Percentiles rank a stretch among this genome's conserved stretches.
Evolutionary conservation across 2,329 filamentous ascomycete species (phyloP).

Genomic region (Fusarium duplospermum): DNA sequence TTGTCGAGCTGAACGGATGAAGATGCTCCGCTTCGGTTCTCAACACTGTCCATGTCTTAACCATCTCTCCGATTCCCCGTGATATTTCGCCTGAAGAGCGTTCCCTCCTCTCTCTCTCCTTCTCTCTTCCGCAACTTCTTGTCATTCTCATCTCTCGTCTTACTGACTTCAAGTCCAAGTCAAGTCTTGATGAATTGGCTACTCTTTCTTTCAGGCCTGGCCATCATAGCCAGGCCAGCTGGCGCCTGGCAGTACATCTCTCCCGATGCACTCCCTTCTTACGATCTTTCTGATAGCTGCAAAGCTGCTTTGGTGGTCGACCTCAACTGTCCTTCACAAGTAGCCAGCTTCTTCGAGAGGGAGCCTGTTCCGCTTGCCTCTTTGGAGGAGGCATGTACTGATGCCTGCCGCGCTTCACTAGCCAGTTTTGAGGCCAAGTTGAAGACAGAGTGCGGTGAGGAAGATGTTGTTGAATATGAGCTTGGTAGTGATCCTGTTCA

Average conservation of each 20-base stretch:
- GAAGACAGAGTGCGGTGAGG: not conserved
- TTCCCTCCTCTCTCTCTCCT: not conserved
- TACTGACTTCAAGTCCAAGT: not conserved
- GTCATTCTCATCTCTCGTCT: not conserved
- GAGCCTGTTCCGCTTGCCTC: conserved; percentile 2
- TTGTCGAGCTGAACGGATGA: not conserved
- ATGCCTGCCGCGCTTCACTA: not conserved
- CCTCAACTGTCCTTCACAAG: not conserved
- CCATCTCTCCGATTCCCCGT: not conserved
- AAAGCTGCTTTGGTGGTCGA: conserved; percentile 1
- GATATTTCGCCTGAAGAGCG: not conserved
- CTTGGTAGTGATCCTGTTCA: not conserved
- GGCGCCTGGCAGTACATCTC: conserved; percentile 2
- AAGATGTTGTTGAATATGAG: not conserved
- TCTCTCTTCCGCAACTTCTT: not conserved
- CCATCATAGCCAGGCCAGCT: not conserved
- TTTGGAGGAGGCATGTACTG: not conserved
- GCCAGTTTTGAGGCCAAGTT: not conserved
- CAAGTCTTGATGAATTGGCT: not conserved
- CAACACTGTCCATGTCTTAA: not conserved
- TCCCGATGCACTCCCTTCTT: not conserved
- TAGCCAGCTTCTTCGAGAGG: conserved; percentile 2
- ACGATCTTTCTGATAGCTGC: not conserved
- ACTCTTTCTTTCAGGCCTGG: not conserved
- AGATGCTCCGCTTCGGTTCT: conserved; percentile 1